Percentiles rank a stretch among this genome's conserved stretches.
These are phyloP conservation scores for Pyrenula massariospora DNA, from an alignment of 495 filamentous ascomycete species.

Conservation along the genomic window DNA sequence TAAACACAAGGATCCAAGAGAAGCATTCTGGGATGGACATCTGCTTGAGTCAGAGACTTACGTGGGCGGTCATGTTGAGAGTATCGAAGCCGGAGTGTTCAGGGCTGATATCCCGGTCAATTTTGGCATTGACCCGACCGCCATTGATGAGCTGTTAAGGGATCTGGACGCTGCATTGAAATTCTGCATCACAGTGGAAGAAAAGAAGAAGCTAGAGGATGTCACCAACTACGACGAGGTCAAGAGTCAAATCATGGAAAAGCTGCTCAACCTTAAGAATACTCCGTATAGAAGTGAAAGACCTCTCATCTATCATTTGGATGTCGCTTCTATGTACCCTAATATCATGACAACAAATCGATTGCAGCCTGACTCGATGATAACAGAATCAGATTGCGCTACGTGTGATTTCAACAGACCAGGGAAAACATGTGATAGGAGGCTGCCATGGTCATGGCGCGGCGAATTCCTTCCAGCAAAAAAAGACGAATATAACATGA, in stretches of 20 bases:
- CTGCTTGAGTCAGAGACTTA: constrained; percentile 95
- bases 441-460: constrained; percentile 96
- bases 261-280: constrained; percentile 60
- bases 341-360: constrained; percentile 99
- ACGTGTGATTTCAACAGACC: constrained; percentile 98
- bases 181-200: constrained; percentile 88
- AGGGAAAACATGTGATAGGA: constrained; percentile 91
- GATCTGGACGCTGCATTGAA: constrained; percentile 86
- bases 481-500: constrained; percentile 98
- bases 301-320: constrained; percentile 93
- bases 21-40: constrained; percentile 95
- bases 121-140: constrained; percentile 75
- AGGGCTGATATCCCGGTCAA: constrained; percentile 88
- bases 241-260: constrained; percentile 67
- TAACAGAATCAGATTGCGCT: constrained; percentile 87
- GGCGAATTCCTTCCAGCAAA: constrained; percentile 96
- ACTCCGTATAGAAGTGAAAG: constrained; percentile 72
- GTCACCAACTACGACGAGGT: constrained; percentile 89
- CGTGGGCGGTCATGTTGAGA: constrained; percentile 96
- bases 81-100: constrained; percentile 98
- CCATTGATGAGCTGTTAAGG: constrained; percentile 74
- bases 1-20: constrained; percentile 83
- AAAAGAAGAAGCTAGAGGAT: constrained; percentile 87
- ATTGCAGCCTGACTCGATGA: constrained; percentile 96
- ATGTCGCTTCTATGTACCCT: constrained; percentile 98